Evolutionary conservation across 331 rosid genomes (phyloP).

Genomic region (Pyracantha coccinea): DNA sequence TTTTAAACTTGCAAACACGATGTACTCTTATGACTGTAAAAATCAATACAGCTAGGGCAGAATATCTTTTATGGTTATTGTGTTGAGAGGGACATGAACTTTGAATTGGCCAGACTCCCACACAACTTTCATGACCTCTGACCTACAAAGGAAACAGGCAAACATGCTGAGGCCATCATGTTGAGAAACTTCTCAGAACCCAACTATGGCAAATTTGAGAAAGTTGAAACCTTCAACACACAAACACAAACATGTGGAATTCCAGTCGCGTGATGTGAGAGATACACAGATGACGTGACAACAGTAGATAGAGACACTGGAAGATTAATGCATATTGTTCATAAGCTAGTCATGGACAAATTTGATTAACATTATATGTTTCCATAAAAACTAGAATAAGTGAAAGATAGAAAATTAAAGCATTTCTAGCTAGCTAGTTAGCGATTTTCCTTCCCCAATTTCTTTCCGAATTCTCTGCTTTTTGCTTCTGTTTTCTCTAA

Average conservation of each 20-base stretch:
- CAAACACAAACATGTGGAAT: neutral
- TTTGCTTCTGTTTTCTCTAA: neutral
- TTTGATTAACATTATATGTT: too few relatives aligned
- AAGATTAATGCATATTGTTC: too few relatives aligned
- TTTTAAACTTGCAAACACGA: neutral
- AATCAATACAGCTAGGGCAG: neutral
- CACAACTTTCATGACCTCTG: slow-evolving; percentile 52
- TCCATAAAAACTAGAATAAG: neutral
- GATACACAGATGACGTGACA: too few relatives aligned
- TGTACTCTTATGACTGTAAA: neutral
- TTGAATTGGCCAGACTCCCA: slow-evolving; percentile 37
- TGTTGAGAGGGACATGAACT: slow-evolving; percentile 35
- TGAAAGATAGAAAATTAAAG: neutral
- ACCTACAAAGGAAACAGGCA: slow-evolving; percentile 12
- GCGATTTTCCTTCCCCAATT: neutral
- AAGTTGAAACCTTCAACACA: neutral
- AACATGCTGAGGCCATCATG: slow-evolving; percentile 29
- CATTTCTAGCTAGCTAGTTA: neutral
- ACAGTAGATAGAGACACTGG: too few relatives aligned
- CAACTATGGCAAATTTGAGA: slow-evolving; percentile 14
- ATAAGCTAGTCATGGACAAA: too few relatives aligned
- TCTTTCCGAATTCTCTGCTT: too few relatives aligned
- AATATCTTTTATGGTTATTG: slow-evolving; percentile 50
- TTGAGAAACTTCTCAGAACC: slow-evolving; percentile 21
- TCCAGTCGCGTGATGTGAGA: too few relatives aligned